Conservation (phyloP, 2,329 filamentous ascomycete species). For the Nemania sp. region DNA sequence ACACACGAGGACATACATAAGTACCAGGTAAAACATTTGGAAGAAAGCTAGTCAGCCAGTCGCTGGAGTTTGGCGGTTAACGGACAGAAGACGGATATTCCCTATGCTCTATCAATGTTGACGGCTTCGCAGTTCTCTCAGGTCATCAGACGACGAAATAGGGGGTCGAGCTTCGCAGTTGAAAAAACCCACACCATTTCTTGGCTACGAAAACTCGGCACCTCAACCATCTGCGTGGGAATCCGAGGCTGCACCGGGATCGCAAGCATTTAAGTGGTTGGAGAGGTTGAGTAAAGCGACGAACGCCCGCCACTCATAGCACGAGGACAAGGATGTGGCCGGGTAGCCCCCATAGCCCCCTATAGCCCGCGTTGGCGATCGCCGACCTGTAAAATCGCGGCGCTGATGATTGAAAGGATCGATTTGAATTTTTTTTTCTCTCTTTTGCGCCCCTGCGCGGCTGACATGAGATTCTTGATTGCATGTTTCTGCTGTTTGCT, state of each 20-base stretch:
- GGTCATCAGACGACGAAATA: slow-evolving; percentile 8
- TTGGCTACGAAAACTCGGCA: slow-evolving; percentile 1
- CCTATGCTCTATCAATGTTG: not conserved
- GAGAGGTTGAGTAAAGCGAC: slow-evolving; percentile 14
- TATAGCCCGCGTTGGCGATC: slow-evolving; percentile 21
- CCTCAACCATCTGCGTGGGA: not conserved
- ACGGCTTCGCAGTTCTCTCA: not conserved
- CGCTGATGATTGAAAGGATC: not conserved
- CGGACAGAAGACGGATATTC: too few species aligned
- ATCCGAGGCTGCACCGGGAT: slow-evolving; percentile 3
- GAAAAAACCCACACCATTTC: slow-evolving; percentile 2
- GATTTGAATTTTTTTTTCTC: not conserved
- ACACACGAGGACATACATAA: too few species aligned
- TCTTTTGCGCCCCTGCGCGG: slow-evolving; percentile 14
- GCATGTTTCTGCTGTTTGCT: not conserved
- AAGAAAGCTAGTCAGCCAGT: too few species aligned
- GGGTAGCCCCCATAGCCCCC: not conserved
- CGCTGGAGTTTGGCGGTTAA: too few species aligned
- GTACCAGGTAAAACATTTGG: too few species aligned
- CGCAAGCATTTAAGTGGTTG: slow-evolving; percentile 16
- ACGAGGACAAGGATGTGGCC: slow-evolving; percentile 27
- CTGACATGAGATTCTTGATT: slow-evolving; percentile 17
- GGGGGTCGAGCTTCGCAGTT: slow-evolving; percentile 4
- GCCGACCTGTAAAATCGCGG: slow-evolving; percentile 9
- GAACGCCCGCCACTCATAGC: slow-evolving; percentile 31